Evolutionary conservation across 2,329 filamentous ascomycete genomes (phyloP).

Genomic region (Beauveria sp.): DNA sequence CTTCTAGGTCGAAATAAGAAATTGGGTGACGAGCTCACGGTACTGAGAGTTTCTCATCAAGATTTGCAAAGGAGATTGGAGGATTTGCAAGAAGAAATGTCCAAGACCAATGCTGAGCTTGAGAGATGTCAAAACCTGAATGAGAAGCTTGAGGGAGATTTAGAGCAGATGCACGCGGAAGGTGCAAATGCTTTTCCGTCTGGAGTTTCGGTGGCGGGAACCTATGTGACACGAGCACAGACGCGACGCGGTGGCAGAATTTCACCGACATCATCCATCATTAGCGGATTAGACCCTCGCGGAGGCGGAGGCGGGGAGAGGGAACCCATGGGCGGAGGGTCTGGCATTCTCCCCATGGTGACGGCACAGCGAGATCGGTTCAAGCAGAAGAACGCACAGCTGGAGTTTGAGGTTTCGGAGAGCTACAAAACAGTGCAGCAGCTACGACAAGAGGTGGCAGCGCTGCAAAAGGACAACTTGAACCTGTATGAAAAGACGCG

Average conservation of each 20-base stretch:
- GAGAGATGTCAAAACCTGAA: conserved; percentile 80
- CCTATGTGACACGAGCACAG: conserved; percentile 61
- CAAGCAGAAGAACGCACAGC: conserved; percentile 87
- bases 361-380: conserved; percentile 96
- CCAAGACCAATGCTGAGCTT: conserved; percentile 74
- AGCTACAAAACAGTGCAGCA: conserved; percentile 75
- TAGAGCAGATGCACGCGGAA: conserved; percentile 80
- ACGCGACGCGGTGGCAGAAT: conserved; percentile 60
- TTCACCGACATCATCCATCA: conserved; percentile 95
- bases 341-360: conserved; percentile 93
- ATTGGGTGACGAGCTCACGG: conserved; percentile 83
- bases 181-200: conserved; percentile 77
- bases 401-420: conserved; percentile 85
- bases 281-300: conserved; percentile 84
- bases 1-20: conserved; percentile 94
- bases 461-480: conserved; percentile 91
- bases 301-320: conserved; percentile 33
- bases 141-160: conserved; percentile 83
- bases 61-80: conserved; percentile 78
- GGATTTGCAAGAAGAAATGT: conserved; percentile 74
- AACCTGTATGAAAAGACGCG: conserved; percentile 95
- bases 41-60: conserved; percentile 87
- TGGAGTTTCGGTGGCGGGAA: conserved; percentile 86
- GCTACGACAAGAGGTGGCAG: conserved; percentile 81
- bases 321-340: conserved; percentile 65